Evolutionary conservation across 768 basidiomycete species (phyloP).

Genomic region (Tricholomella constricta): DNA sequence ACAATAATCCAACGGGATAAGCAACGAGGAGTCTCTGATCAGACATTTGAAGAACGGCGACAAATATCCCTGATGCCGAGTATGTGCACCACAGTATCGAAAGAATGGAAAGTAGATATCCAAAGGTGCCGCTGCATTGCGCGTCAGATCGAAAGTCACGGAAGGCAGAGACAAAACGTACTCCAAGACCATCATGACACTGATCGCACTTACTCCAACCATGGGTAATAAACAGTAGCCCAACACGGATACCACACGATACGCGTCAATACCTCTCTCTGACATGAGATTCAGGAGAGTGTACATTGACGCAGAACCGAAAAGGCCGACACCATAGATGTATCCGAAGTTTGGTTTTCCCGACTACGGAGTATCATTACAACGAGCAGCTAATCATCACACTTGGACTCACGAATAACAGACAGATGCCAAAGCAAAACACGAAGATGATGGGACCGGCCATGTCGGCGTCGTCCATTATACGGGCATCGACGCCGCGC

Average conservation of each 20-base stretch:
- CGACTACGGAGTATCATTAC: constrained; percentile 56
- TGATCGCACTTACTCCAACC: constrained; percentile 90
- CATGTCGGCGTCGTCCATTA: constrained; percentile 99
- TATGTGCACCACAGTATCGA: constrained; percentile 98
- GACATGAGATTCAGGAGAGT: constrained; percentile 97
- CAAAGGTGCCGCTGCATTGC: constrained; percentile 67
- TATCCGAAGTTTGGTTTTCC: constrained; percentile 99
- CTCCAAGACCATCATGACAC: constrained; percentile 88
- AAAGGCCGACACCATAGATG: constrained; percentile 96
- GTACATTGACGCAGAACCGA: constrained; percentile 92
- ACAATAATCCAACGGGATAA: constrained; percentile 92
- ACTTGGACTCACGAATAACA: constrained; percentile 75
- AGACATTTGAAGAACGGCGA: constrained; percentile 92
- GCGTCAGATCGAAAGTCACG: constrained; percentile 12
- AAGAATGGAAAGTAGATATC: constrained; percentile 79
- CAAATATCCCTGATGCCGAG: constrained; percentile 93
- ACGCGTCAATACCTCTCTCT: constrained; percentile 91
- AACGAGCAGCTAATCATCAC: neutral
- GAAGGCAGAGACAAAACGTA: constrained; percentile 42
- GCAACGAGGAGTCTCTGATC: constrained; percentile 94
- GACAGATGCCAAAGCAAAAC: constrained; percentile 91
- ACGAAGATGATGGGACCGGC: constrained; percentile 95
- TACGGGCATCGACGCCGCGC: constrained; percentile 77
- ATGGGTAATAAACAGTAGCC: constrained; percentile 97
- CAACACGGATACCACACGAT: constrained; percentile 91